Base-by-base conservation (phyloP, 1,284 basidiomycete genomes). In the Sphaerobolus stellatus region DNA sequence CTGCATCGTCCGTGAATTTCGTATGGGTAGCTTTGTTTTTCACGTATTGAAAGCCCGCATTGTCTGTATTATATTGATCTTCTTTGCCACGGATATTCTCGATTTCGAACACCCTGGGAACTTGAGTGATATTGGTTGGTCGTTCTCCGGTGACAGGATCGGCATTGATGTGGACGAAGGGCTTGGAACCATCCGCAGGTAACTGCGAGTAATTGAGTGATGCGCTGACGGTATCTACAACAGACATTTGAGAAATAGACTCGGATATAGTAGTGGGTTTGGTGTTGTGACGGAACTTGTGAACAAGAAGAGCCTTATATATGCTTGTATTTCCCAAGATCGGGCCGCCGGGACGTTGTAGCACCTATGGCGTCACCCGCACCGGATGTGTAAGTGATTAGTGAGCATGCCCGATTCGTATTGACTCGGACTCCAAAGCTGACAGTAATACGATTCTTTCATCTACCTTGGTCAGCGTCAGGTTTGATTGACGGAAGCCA, bases 31-130 rank as follows among this genome's bases (percentile, higher is more conserved):
- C 66, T 1, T 75, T 65, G 22, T 66, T 63, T 2, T 72, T 67
- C 58, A 68, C 71, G 57, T 74, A 78, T 61, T 81, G 78, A 67
- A 84, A 86, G 0, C 84, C 84, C 3, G 80, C 68, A 2, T 67
- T 76, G 57, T 86, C 83, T 22, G 85, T 74, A 2, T 72, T 69
- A 27, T 74, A 72, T 0, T 67, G 61, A 50, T 72, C 63, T 62
- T 83, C 78, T 56, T 76, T 78, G 2, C 81, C 82, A 18, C 83
- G 75, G 16, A 84, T 48, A 61, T 85, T 82, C 65, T 83, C 79
- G 56, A 86, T 75, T 18, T 72, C 55, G 1, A 79, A 71, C 1
- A 69, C 36, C 46, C 66, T 66, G 22, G 58, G n/a, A 9, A 58
- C 47, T 36, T 28, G 22, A 40, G 22, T 48, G 36, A 41, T 60